Base-by-base conservation (phyloP, 306 rosid genomes). In the Casuarina glauca region DNA sequence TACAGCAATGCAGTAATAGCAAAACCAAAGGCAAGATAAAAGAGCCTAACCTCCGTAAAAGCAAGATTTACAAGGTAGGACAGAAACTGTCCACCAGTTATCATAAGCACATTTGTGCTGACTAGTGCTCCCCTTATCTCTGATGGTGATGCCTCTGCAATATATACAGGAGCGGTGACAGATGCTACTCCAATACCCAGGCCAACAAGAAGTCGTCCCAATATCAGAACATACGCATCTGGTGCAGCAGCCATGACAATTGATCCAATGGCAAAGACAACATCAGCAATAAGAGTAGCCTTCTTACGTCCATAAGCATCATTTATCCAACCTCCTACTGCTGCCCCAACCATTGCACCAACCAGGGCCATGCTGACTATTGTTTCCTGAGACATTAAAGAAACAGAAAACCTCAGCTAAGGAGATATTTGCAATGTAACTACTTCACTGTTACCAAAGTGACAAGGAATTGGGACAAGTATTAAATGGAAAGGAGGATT, bases 351-450 rank as follows among this genome's bases (percentile, higher is more conserved):
- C 0, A 90, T 90, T 46, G 97, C 98, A 76, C 97, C 97, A 38
- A 88, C 91, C 68, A 94, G 76, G 51, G 98, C 98, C 98, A 91
- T 90, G 89, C 98, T 94, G 39, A 91, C 98, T 74, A 87, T 87
- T 10, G 98, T 89, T 85, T 91, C 98, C 98, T 93, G 90, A 64
- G 72, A 82, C 63, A 64, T 64, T 20, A 69, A 45, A 78, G 12
- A 74, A 78, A 51, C 46, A 70, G 55, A 48, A 54, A 9, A 44
- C 52, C 64, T 50, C 38, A 67, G 42, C 35, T 38, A 55, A 76
- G 58, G 50, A 58, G 58, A 11, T 6, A n/a, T 32, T 57, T 48
- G 55, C 11, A 57, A 13, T 41, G 55, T 19, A 19, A 68, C 41
- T 41, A 48, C 46, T 60, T 42, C 46, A 64, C 20, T 10, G 61